These are phyloP conservation scores for Mortierella sp. DNA, from an alignment of 371 early-diverging fungal genomes.

Conservation along the genomic window DNA sequence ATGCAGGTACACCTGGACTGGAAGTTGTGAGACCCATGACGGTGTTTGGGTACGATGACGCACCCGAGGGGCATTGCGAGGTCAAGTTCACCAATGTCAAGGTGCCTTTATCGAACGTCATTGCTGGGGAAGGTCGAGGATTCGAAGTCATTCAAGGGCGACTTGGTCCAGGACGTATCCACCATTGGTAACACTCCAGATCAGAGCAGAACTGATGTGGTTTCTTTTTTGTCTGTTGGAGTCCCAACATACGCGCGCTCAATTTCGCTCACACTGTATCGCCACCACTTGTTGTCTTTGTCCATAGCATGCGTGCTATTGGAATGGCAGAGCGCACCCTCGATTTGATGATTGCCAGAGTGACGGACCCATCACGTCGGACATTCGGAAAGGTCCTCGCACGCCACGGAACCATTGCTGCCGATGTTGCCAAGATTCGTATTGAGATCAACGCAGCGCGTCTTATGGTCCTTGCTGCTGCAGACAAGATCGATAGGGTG, in stretches of 20 bases:
- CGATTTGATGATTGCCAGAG: conserved; percentile 84
- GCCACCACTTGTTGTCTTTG: background rate
- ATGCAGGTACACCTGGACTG: conserved; percentile 88
- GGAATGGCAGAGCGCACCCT: conserved; percentile 94
- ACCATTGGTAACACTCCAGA: conserved; percentile 46
- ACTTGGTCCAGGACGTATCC: conserved; percentile 89
- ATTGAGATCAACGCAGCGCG: conserved; percentile 93
- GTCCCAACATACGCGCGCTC: no score
- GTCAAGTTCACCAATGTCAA: conserved; percentile 89
- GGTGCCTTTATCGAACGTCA: conserved; percentile 87
- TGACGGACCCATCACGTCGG: conserved; percentile 82
- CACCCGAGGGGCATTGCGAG: conserved; percentile 95
- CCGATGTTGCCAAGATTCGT: conserved; percentile 86
- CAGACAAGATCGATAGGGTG: conserved; percentile 86
- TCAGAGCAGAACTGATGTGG: no score
- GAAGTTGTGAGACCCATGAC: conserved; percentile 85
- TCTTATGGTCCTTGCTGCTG: conserved; percentile 89
- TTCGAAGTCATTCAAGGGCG: conserved; percentile 97
- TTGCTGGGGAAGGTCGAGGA: conserved; percentile 95
- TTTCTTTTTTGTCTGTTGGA: background rate
- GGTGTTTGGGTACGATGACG: conserved; percentile 97
- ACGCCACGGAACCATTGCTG: conserved; percentile 82
- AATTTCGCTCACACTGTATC: no score
- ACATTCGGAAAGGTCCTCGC: conserved; percentile 88
- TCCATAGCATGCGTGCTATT: conserved; percentile 92